These are phyloP conservation scores for Ziziphus jujuba DNA, from an alignment of 306 rosid genomes.

Conservation along the genomic window DNA sequence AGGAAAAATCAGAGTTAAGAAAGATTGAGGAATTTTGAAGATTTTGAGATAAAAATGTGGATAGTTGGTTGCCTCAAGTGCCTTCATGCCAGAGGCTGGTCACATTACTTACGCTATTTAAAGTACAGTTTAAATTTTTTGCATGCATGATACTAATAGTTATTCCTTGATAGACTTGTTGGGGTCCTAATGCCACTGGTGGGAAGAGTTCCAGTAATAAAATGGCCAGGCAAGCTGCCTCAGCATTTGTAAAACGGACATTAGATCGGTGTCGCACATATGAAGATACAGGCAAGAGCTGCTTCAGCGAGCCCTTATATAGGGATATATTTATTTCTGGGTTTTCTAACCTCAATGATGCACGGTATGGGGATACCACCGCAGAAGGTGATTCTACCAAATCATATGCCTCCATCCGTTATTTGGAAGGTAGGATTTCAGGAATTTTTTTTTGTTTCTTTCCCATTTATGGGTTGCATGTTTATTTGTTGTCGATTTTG, in stretches of 20 bases:
- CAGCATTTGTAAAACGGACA: constrained; percentile 76
- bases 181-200: constrained; percentile 74
- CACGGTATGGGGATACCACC: constrained; percentile 42
- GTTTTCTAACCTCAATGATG: constrained; percentile 44
- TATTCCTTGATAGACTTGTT: constrained; percentile 58
- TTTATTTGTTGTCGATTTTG: constrained; percentile 10
- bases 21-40: too few species aligned
- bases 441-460: constrained; percentile 38
- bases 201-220: constrained; percentile 85
- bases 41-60: too few species aligned
- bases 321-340: constrained; percentile 66
- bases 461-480: neutral
- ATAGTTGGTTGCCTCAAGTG: neutral
- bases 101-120: neutral
- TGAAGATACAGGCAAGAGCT: constrained; percentile 89
- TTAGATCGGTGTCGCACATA: constrained; percentile 73
- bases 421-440: constrained; percentile 63
- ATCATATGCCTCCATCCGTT: constrained; percentile 51
- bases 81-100: neutral
- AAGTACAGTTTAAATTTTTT: constrained; percentile 22
- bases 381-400: constrained; percentile 69
- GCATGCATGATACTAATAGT: constrained; percentile 21
- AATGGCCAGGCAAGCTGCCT: constrained; percentile 88
- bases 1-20: too few species aligned
- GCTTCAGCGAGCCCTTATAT: constrained; percentile 75